Evolutionary conservation across 305 asterid species (phyloP).

Genomic region (Rubia balearica): DNA sequence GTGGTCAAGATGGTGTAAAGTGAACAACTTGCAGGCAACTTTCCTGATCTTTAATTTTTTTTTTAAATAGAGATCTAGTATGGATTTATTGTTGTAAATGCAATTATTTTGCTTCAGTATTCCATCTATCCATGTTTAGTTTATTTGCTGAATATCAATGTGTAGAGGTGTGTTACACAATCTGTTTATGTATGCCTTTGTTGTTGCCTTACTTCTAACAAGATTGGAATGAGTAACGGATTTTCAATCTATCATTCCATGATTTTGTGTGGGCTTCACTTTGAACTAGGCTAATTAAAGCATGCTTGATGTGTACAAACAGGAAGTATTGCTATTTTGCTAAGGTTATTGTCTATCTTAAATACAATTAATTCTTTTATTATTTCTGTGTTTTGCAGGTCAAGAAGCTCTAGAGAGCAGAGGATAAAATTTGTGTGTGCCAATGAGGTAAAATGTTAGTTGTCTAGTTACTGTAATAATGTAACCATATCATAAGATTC

Average conservation of each 20-base stretch:
- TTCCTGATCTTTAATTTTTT: not conserved
- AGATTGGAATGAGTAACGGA: not conserved
- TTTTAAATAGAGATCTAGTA: not conserved
- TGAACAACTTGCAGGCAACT: constrained; percentile 75
- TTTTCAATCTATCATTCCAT: too few relatives aligned
- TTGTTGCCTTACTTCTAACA: not conserved
- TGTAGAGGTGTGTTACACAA: not conserved
- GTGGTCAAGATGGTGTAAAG: constrained; percentile 56
- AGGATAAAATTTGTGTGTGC: too few relatives aligned
- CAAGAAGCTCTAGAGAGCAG: too few relatives aligned
- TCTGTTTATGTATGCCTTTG: not conserved
- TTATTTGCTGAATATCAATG: not conserved
- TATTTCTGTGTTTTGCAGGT: too few relatives aligned
- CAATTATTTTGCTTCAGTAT: not conserved
- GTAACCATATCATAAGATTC: too few relatives aligned
- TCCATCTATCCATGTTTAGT: not conserved
- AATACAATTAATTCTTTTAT: too few relatives aligned
- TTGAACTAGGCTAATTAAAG: not conserved
- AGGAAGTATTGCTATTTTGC: too few relatives aligned
- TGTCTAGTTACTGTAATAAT: too few relatives aligned
- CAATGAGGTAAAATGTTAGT: too few relatives aligned
- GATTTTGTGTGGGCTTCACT: not conserved
- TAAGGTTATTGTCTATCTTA: too few relatives aligned
- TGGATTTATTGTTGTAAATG: not conserved
- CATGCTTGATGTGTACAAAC: too few relatives aligned